Base-by-base conservation (phyloP, 2,329 filamentous ascomycete species). In the Cordyceps pruinosa region DNA sequence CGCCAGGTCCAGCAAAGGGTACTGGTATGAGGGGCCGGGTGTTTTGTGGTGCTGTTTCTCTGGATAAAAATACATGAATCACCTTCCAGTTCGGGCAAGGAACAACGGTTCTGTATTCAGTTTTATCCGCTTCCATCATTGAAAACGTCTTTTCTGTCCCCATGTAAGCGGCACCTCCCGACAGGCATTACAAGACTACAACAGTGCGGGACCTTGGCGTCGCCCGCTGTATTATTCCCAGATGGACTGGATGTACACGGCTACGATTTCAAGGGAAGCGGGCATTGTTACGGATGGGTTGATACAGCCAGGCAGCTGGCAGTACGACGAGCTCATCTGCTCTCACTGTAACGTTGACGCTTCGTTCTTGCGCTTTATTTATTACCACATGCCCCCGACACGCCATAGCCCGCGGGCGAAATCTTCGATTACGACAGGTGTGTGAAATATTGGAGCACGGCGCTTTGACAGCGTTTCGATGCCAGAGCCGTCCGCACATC, bases 401-500 rank as follows among this genome's bases (percentile, higher is more conserved):
- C 8, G 30, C 15, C 0, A 42, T 34, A 12, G n/a, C 39, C 19
- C n/a, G 28, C 21, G 46, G 30, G 32, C 26, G 35, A 17, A 30
- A 23, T 28, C 5, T 23, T 32, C n/a, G 28, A 34, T 19, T 19
- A 21, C 21, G 13, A n/a, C 13, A 15, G 26, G 17, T n/a, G 6
- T 15, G 15, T n/a, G n/a, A 4, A 23, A 23, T 49, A 12, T 30
- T 39, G 15, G 15, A 4, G 23, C 7, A 13, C 13, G 25, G 21
- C 51, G 51, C 51, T 54, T 54, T 54, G 51, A 54, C 51, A 15
- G 28, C 19, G 28, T 34, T 45, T 35, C n/a, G 35, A 21, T 51
- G 17, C 35, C 48, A 30, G 30, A 51, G 21, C 5, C 23, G 15
- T 30, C 25, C 19, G 8, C 10, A 17, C 10, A 30, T 35, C 10